Evolutionary conservation across 129 eudicot genomes (phyloP).

Genomic region (Pulicaria dysenterica): DNA sequence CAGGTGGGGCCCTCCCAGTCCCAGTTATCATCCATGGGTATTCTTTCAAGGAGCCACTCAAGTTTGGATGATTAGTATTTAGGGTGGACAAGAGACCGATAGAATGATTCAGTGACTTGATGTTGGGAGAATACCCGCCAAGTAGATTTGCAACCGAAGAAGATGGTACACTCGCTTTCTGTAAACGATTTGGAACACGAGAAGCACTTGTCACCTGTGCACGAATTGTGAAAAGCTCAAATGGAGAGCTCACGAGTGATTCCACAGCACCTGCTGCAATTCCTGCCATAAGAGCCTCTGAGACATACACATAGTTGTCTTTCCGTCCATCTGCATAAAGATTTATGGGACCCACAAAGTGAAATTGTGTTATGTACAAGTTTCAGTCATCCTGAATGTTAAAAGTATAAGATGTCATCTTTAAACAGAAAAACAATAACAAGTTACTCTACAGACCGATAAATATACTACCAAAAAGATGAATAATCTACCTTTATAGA

Average conservation of each 20-base stretch:
- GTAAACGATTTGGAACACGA: conserved; percentile 38
- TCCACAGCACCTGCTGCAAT: conserved; percentile 75
- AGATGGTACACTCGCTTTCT: conserved; percentile 45
- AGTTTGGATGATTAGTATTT: conserved; percentile 45
- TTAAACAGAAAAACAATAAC: background rate
- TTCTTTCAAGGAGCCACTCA: conserved; percentile 62
- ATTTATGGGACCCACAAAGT: background rate
- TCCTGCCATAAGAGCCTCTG: conserved; percentile 95
- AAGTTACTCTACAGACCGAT: conserved; percentile 29
- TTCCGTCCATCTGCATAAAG: conserved; percentile 77
- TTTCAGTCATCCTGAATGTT: background rate
- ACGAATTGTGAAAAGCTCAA: conserved; percentile 80
- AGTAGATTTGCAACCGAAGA: conserved; percentile 58
- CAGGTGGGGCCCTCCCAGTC: conserved; percentile 86
- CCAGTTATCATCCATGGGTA: conserved; percentile 99
- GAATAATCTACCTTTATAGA: conserved; percentile 68
- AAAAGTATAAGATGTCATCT: background rate
- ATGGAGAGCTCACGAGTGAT: conserved; percentile 74
- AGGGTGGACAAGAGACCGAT: conserved; percentile 73
- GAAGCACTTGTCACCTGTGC: conserved; percentile 85
- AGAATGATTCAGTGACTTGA: conserved; percentile 62
- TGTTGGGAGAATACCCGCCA: conserved; percentile 63
- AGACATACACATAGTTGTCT: conserved; percentile 64
- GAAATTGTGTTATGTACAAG: background rate
- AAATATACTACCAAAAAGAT: conserved; percentile 36